These are phyloP conservation scores for Thalassiosira delicatula DNA, from an alignment of 352 stramenopile species.

Conservation along the genomic window DNA sequence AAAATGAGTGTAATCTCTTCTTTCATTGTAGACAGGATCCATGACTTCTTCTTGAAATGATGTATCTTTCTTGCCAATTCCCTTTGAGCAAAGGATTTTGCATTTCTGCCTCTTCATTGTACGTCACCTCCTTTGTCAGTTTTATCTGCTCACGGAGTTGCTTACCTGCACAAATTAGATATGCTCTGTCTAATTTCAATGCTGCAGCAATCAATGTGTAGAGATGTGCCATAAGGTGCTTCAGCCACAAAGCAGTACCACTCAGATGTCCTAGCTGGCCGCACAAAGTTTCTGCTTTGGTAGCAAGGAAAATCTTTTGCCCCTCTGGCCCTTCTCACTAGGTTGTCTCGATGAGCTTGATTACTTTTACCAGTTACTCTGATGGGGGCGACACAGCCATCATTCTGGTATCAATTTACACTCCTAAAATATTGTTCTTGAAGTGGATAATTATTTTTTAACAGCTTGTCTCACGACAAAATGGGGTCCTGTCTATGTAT, in stretches of 20 bases:
- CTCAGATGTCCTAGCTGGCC: neutral
- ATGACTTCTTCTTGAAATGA: neutral
- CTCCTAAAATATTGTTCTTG: constrained; percentile 39
- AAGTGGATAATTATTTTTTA: constrained; percentile 37
- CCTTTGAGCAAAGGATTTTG: constrained; percentile 5
- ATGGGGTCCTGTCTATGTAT: constrained; percentile 18
- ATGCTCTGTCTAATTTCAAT: neutral
- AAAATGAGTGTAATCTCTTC: constrained; percentile 38
- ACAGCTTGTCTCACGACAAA: constrained; percentile 42
- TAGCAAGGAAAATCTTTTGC: too few species aligned
- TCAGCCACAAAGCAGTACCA: neutral
- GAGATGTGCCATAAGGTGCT: constrained; percentile 13
- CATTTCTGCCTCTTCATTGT: too few species aligned
- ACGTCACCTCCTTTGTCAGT: too few species aligned
- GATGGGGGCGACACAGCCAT: too few species aligned
- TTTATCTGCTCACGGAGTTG: neutral
- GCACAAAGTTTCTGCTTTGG: neutral
- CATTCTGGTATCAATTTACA: too few species aligned
- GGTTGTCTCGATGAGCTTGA: too few species aligned
- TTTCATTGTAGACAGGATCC: constrained; percentile 23
- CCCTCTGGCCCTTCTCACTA: too few species aligned
- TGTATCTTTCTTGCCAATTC: constrained; percentile 20
- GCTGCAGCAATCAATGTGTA: constrained; percentile 2
- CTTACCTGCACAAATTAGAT: neutral
- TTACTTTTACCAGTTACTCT: too few species aligned